Evolutionary conservation across 1,139 yeast species (phyloP).

Genomic region (Yamadazyma buinensis): DNA sequence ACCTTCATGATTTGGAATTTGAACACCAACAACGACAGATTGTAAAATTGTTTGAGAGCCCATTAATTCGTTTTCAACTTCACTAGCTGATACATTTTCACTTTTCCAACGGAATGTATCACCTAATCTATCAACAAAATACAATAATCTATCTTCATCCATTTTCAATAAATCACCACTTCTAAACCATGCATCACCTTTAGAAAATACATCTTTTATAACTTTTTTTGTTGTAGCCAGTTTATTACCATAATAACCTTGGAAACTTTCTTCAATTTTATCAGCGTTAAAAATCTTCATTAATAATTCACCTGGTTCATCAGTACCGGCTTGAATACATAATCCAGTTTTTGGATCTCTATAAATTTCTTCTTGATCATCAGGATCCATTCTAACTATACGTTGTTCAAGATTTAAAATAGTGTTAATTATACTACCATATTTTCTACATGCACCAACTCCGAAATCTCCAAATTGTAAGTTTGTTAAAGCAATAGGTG

Average conservation of each 20-base stretch:
- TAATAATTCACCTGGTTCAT: constrained; percentile 85
- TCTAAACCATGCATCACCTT: constrained; percentile 92
- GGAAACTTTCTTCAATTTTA: constrained; percentile 69
- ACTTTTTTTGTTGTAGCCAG: constrained; percentile 78
- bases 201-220: constrained; percentile 63
- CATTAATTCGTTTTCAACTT: constrained; percentile 74
- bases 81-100: constrained; percentile 91
- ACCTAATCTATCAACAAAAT: constrained; percentile 90
- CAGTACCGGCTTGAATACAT: constrained; percentile 29
- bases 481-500: constrained; percentile 87
- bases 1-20: constrained; percentile 87
- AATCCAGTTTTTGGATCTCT: constrained; percentile 70
- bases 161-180: constrained; percentile 77
- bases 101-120: constrained; percentile 98
- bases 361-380: constrained; percentile 69
- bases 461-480: constrained; percentile 78
- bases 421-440: constrained; percentile 62
- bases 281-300: constrained; percentile 69
- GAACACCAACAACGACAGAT: constrained; percentile 85
- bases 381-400: constrained; percentile 74
- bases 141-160: constrained; percentile 68
- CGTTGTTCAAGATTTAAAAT: constrained; percentile 56
- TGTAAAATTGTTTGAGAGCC: constrained; percentile 58
- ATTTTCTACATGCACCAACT: constrained; percentile 84
- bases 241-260: constrained; percentile 83